Evolutionary conservation across 352 stramenopile species (phyloP).

Genomic region (Pythium phragmitis): DNA sequence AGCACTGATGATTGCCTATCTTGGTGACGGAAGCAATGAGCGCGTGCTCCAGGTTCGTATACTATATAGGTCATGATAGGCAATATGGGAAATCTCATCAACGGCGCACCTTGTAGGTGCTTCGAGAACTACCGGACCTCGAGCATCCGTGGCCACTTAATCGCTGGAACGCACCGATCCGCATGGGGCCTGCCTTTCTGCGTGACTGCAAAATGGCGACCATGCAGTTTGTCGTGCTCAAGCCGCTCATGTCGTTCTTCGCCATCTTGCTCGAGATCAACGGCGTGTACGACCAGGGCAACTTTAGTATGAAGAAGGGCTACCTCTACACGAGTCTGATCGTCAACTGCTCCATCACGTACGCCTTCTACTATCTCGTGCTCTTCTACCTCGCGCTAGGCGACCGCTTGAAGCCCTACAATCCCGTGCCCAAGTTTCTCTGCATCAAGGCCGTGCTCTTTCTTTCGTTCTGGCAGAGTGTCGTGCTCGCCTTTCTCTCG

Average conservation of each 20-base stretch:
- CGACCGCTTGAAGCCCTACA: constrained; percentile 89
- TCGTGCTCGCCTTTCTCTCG: constrained; percentile 89
- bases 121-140: constrained; percentile 63
- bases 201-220: constrained; percentile 93
- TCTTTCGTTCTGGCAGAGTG: constrained; percentile 98
- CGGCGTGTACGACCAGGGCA: constrained; percentile 78
- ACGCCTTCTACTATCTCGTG: constrained; percentile 97
- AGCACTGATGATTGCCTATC: constrained; percentile 94
- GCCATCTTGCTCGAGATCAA: constrained; percentile 86
- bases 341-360: constrained; percentile 95
- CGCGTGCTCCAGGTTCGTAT: constrained; percentile 50
- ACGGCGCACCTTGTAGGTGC: constrained; percentile 20
- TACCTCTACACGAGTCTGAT: constrained; percentile 94
- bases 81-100: background rate
- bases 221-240: constrained; percentile 96
- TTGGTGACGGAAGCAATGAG: constrained; percentile 92
- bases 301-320: constrained; percentile 77
- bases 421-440: constrained; percentile 97
- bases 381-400: constrained; percentile 96
- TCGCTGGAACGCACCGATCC: constrained; percentile 57
- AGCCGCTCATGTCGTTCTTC: constrained; percentile 89
- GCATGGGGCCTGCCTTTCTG: constrained; percentile 88
- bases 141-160: constrained; percentile 77
- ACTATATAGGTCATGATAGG: constrained; percentile 14
- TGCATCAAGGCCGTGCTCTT: constrained; percentile 99